Evolutionary conservation across 371 early-diverging fungal genomes (phyloP).

Genomic region (Apophysomyces sp.): DNA sequence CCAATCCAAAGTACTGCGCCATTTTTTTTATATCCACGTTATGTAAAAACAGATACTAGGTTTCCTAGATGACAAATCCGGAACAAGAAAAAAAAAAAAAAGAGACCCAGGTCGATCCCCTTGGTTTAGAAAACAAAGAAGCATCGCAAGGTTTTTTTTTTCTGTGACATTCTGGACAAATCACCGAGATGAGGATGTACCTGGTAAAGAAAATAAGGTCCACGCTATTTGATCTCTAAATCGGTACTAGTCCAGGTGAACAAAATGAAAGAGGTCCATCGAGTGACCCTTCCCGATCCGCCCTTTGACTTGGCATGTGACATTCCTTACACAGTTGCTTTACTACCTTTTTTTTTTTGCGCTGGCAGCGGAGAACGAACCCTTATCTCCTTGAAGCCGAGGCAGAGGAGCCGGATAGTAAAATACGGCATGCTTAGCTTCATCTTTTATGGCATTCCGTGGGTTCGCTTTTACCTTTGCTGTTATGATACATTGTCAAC

Average conservation of each 20-base stretch:
- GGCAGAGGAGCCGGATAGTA: neutral
- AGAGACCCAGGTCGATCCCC: too few species aligned
- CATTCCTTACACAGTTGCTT: neutral
- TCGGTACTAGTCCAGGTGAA: neutral
- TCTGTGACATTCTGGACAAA: too few species aligned
- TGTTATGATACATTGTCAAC: too few species aligned
- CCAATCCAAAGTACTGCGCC: too few species aligned
- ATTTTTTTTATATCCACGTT: too few species aligned
- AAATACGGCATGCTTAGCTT: neutral
- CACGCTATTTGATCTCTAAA: neutral
- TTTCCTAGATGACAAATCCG: too few species aligned
- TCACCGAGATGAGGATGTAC: too few species aligned
- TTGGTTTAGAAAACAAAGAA: neutral
- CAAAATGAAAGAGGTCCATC: neutral
- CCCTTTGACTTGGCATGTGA: neutral
- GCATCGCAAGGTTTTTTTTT: neutral
- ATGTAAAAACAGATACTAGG: too few species aligned
- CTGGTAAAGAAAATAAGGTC: neutral
- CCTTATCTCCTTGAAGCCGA: conserved; percentile 2
- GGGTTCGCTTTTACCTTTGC: neutral
- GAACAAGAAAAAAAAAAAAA: too few species aligned
- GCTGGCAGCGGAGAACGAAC: neutral
- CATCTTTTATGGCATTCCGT: neutral
- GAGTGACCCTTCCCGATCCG: neutral
- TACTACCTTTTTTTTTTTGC: neutral